A percentile compares a stretch with the other conserved stretches of the same genome.
These are phyloP conservation scores for Phaeomoniella chlamydospora DNA, from an alignment of 2,329 filamentous ascomycete species.

Conservation along the genomic window DNA sequence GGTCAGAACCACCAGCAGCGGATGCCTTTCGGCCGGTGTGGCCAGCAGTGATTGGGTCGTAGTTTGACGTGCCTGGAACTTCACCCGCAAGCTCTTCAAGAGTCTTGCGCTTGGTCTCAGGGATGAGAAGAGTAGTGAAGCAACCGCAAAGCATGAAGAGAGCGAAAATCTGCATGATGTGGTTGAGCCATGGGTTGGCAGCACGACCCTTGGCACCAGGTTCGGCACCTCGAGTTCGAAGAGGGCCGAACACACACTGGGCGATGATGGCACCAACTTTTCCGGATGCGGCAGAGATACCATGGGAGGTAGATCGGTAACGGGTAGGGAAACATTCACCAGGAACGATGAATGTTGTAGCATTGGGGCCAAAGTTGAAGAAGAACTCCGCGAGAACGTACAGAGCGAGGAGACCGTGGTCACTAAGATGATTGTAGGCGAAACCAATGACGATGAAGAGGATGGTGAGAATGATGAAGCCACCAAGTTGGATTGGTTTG, in stretches of 20 bases:
- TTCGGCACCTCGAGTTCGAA: conserved; percentile 42
- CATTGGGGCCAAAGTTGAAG: conserved; percentile 53
- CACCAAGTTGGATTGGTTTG: conserved; percentile 57
- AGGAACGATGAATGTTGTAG: conserved; percentile 50
- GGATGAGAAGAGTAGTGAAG: conserved; percentile 55
- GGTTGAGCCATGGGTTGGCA: conserved; percentile 52
- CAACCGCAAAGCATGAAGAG: conserved; percentile 65
- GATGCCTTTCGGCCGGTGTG: conserved; percentile 6
- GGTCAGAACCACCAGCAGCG: conserved; percentile 11
- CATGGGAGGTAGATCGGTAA: conserved; percentile 49
- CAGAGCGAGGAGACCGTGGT: conserved; percentile 39
- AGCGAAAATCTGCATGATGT: conserved; percentile 41
- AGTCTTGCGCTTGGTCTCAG: conserved; percentile 61
- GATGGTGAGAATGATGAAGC: conserved; percentile 46
- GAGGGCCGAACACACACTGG: conserved; percentile 49
- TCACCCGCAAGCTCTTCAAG: conserved; percentile 59
- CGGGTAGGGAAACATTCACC: conserved; percentile 52
- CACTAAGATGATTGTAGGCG: conserved; percentile 33
- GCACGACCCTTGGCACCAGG: conserved; percentile 25
- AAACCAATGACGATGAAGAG: conserved; percentile 52
- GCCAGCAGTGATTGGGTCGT: conserved; percentile 18
- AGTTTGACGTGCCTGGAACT: conserved; percentile 40
- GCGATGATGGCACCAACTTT: conserved; percentile 56
- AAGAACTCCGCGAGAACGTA: conserved; percentile 54
- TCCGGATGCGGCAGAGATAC: conserved; percentile 50